These are phyloP conservation scores for Kodamaea alishanica DNA, from an alignment of 1,139 yeast species.

Conservation along the genomic window DNA sequence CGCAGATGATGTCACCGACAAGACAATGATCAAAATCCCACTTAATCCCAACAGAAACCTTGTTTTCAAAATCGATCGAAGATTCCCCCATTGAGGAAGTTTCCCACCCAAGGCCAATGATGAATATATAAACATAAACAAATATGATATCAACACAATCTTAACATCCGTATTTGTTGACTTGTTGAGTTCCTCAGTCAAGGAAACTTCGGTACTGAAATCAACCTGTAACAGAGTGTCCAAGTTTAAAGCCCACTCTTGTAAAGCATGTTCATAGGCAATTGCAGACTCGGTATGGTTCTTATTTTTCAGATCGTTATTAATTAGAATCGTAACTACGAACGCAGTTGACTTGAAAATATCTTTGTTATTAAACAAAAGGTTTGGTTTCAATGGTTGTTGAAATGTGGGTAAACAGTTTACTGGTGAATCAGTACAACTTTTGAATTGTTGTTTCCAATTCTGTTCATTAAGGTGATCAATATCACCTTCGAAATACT, in stretches of 20 bases:
- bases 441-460: conserved; percentile 54
- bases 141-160: conserved; percentile 69
- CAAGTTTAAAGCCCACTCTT: conserved; percentile 49
- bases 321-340: conserved; percentile 66
- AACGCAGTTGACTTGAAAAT: conserved; percentile 65
- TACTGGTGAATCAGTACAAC: conserved; percentile 79
- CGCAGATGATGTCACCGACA: conserved; percentile 77
- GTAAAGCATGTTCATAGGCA: conserved; percentile 65
- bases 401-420: conserved; percentile 87
- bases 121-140: conserved; percentile 88
- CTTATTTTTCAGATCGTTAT: conserved; percentile 39
- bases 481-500: conserved; percentile 73
- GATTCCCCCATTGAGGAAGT: conserved; percentile 21
- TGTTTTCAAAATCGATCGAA: conserved; percentile 47
- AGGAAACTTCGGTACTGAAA: conserved; percentile 77
- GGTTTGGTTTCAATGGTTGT: conserved; percentile 74
- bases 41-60: conserved; percentile 73
- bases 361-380: conserved; percentile 55
- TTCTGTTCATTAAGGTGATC: conserved; percentile 41
- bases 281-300: conserved; percentile 42
- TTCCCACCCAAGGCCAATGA: conserved; percentile 75
- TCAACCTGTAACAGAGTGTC: conserved; percentile 57
- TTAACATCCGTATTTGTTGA: conserved; percentile 76
- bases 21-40: conserved; percentile 75
- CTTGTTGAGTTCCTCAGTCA: conserved; percentile 78